A percentile compares a stretch with the other conserved stretches of the same genome.
phyloP scores from a whole-genome alignment of 306 rosid species.

The Senna tora region DNA sequence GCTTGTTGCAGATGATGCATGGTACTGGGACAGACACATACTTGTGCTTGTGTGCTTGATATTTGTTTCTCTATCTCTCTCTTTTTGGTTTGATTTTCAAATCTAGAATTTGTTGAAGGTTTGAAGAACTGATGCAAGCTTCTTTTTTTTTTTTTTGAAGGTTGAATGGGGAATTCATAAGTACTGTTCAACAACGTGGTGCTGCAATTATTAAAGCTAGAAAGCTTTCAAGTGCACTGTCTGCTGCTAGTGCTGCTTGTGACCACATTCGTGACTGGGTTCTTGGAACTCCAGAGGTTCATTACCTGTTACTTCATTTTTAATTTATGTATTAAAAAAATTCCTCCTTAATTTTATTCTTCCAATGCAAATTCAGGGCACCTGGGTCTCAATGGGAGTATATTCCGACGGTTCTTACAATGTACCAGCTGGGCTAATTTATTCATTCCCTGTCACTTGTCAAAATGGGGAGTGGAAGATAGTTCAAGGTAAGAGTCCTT shows the following conservation, averaged over 20 bases:
- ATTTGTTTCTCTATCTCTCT: neutral
- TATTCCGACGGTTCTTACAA: slow-evolving; percentile 97
- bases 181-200: slow-evolving; percentile 98
- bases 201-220: slow-evolving; percentile 98
- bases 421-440: slow-evolving; percentile 94
- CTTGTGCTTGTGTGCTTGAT: neutral
- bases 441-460: slow-evolving; percentile 91
- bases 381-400: slow-evolving; percentile 98
- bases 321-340: neutral
- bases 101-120: neutral
- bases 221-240: slow-evolving; percentile 90
- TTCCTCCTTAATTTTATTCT: slow-evolving; percentile 8
- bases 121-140: slow-evolving; percentile 12
- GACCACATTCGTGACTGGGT: slow-evolving; percentile 99
- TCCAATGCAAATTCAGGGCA: slow-evolving; percentile 61
- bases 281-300: slow-evolving; percentile 96
- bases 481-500: slow-evolving; percentile 73
- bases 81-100: neutral
- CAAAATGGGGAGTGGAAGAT: slow-evolving; percentile 87
- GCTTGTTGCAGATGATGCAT: slow-evolving; percentile 84
- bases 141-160: slow-evolving; percentile 40
- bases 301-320: slow-evolving; percentile 19
- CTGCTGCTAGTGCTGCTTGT: slow-evolving; percentile 98
- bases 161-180: slow-evolving; percentile 90
- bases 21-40: slow-evolving; percentile 49